These are phyloP conservation scores for Xanthoceras sorbifolium DNA, from an alignment of 345 rosid genomes.

Conservation along the genomic window DNA sequence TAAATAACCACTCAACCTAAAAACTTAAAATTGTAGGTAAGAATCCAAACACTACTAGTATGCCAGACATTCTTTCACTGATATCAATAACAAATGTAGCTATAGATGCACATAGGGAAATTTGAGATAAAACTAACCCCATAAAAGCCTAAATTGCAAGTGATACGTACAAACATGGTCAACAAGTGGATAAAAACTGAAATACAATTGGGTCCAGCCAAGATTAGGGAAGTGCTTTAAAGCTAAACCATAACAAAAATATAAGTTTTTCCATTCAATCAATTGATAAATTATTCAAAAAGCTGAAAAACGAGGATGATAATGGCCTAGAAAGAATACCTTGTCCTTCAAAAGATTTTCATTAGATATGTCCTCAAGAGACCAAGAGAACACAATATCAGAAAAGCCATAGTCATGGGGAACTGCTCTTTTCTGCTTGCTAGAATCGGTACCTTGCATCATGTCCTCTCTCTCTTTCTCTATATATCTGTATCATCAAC, in stretches of 20 bases:
- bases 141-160: neutral
- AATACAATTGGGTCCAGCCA: too few relatives aligned
- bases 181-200: too few relatives aligned
- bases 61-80: neutral
- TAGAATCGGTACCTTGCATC: neutral
- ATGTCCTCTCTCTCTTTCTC: neutral
- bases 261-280: neutral
- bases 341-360: neutral
- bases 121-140: neutral
- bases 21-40: too few relatives aligned
- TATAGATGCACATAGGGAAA: neutral
- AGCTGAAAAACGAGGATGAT: neutral
- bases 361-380: neutral
- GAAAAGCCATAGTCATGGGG: neutral
- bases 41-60: neutral
- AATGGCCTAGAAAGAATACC: neutral
- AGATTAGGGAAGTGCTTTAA: too few relatives aligned
- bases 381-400: neutral
- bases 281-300: neutral
- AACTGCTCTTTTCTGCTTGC: neutral
- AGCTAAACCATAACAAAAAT: neutral
- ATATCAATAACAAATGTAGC: neutral
- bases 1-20: neutral
- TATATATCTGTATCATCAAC: neutral
- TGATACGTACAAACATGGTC: neutral